Evolutionary conservation across 768 basidiomycete genomes (phyloP), one percentile per base, ranked within the genome.

Genomic region (Candolleomyces eurysporus): DNA sequence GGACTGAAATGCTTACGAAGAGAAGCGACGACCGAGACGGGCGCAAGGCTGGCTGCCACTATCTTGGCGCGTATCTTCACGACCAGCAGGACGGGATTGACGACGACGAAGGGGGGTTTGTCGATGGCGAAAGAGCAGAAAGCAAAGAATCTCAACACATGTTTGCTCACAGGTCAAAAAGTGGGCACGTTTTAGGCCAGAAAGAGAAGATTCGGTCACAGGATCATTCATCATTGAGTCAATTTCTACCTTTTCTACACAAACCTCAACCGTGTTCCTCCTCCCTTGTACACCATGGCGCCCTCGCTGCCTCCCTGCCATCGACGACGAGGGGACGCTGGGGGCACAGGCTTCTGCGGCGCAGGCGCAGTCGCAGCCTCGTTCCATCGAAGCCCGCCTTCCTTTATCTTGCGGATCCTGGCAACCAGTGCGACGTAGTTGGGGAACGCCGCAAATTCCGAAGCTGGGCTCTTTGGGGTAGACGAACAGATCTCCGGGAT

Each of bases 181-280:
- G 32, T 4, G 60, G 60, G 60, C 60, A 61, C 60, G 60, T 61
- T 61, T 61, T 32, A 51, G 13, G 8, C 52, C 59, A 60, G 39
- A 57, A 57, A 46, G 55, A 61, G n/a, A 51, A 11, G 30, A 21
- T 21, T 42, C 32, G 48, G 60, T 61, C 60, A 61, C 60, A 61
- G 53, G 54, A 61, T 60, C 50, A 59, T 16, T 32, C 14, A 54
- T 54, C 16, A 16, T 31, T 51, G 52, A 11, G 26, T 16, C 32
- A 39, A n/a, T 39, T 14, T 21, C 52, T 39, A 39, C 31, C 52
- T 5, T 19, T 21, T 21, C 49, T 21, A 51, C 49, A 21, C 19
- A 10, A 48, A 48, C 46, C 46, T 22, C n/a, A 22, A 48, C 21
- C 46, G 7, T 14, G 17, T n/a, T 48, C 46, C 46, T 22, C 21